These are phyloP conservation scores for Leccinum olivaceopallidum DNA, from an alignment of 768 basidiomycete genomes.

Conservation along the genomic window DNA sequence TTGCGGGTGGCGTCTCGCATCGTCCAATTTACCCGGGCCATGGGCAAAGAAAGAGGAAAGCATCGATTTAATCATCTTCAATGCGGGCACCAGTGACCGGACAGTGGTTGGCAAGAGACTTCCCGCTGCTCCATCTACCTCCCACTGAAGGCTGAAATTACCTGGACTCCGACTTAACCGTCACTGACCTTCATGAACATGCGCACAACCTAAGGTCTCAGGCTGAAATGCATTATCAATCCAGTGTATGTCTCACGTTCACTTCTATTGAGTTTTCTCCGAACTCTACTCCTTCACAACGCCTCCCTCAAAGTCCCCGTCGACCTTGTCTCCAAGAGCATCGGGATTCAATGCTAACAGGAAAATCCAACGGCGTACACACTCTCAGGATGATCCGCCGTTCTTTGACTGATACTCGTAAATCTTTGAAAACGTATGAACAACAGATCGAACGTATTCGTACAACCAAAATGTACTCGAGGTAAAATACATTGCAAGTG, in stretches of 20 bases:
- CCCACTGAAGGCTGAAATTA: background rate
- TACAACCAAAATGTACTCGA: constrained; percentile 25
- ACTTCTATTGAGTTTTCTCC: constrained; percentile 7
- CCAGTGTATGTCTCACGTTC: background rate
- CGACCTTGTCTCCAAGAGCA: background rate
- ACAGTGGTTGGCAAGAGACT: background rate
- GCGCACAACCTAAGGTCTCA: background rate
- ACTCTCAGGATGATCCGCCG: background rate
- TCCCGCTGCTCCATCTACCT: background rate
- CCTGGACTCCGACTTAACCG: background rate
- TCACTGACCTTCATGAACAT: background rate
- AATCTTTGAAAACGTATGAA: background rate
- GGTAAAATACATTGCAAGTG: constrained; percentile 23
- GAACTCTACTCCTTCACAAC: background rate
- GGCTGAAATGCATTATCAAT: background rate
- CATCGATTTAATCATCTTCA: background rate
- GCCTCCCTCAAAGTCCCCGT: background rate
- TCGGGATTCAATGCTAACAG: background rate
- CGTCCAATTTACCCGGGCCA: background rate
- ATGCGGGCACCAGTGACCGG: background rate
- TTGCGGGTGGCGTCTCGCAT: background rate
- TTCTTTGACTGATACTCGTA: constrained; percentile 15
- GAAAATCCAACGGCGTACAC: background rate
- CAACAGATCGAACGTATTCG: constrained; percentile 2
- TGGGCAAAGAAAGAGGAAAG: background rate